Base-by-base conservation (phyloP, 1,284 basidiomycete species). In the Heimioporus retisporus region DNA sequence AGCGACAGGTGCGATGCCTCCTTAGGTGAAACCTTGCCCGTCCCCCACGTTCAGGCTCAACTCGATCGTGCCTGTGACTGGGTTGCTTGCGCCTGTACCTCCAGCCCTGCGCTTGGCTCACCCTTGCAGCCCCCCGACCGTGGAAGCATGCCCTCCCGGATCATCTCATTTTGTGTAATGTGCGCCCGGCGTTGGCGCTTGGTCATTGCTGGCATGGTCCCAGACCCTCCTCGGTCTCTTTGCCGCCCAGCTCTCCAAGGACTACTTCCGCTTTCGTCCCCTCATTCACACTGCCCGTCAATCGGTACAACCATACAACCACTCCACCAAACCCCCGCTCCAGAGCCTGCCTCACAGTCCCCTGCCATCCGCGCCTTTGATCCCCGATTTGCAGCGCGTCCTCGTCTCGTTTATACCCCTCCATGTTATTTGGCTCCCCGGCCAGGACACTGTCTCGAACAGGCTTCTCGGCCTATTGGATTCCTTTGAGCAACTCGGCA, bases 1-100 rank as follows among this genome's bases (percentile, higher is more conserved):
- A 86, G 90, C 65, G 95, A 97, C 71, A 96, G 96, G 81, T 93
- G 91, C 72, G 95, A 95, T 23, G 84, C 95, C 0, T 90, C 90
- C 1, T 81, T 96, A 21, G 81, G 90, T 25, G 94, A 97, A 78
- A 84, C 85, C 3, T 81, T 92, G 42, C 86, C 88, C n/a, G 84
- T 88, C 6, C 83, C 85, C 61, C 84, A 86, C 60, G 81, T 93
- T n/a, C 66, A 93, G 2, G 79, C 81, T 10, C 83, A 85, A 63
- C 79, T 96, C 13, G 90, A 93, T 55, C 85, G 87, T 15, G 93
- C 80, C 25, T 79, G 71, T 82, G 82, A 84, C 63, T 95, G 81
- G 84, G 68, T 91, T 11, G 78, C 80, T 1, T 77, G 76, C 28
- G 83, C 85, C 4, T 25, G 16, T 21, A 19, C 16, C 5, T 13